Evolutionary conservation across 2,329 filamentous ascomycete species (phyloP).

Genomic region (Plenodomus tracheiphilus): DNA sequence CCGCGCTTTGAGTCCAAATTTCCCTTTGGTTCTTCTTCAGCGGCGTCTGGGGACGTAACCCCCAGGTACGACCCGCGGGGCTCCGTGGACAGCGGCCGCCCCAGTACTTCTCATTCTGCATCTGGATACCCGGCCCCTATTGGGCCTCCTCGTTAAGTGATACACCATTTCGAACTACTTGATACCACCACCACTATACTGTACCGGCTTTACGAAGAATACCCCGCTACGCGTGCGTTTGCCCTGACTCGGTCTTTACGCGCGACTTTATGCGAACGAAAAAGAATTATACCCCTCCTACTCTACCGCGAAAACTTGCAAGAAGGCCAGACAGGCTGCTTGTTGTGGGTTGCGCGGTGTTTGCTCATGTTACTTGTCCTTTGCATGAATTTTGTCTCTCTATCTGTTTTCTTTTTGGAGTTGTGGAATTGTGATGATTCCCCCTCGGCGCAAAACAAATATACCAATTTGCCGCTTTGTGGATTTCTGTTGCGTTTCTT

Average conservation of each 20-base stretch:
- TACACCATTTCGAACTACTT: slow-evolving; percentile 41
- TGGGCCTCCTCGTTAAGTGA: slow-evolving; percentile 82
- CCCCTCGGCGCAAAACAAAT: slow-evolving; percentile 48
- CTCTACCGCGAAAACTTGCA: slow-evolving; percentile 31
- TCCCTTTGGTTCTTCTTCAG: slow-evolving; percentile 58
- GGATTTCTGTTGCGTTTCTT: slow-evolving; percentile 10
- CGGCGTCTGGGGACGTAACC: slow-evolving; percentile 74
- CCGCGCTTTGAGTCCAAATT: slow-evolving; percentile 61
- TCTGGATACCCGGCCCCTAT: slow-evolving; percentile 94
- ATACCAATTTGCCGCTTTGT: slow-evolving; percentile 48
- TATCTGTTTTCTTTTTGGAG: slow-evolving; percentile 24
- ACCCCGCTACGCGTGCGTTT: slow-evolving; percentile 34
- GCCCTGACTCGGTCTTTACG: slow-evolving; percentile 22
- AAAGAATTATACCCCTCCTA: slow-evolving; percentile 46
- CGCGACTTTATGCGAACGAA: slow-evolving; percentile 35
- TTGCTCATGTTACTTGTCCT: slow-evolving; percentile 16
- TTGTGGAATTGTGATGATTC: slow-evolving; percentile 38
- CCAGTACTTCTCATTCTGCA: slow-evolving; percentile 94
- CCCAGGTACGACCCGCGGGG: slow-evolving; percentile 81
- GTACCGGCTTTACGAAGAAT: slow-evolving; percentile 42
- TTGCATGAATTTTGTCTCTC: slow-evolving; percentile 14
- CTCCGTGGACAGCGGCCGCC: slow-evolving; percentile 88
- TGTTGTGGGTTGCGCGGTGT: background rate
- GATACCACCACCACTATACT: slow-evolving; percentile 26
- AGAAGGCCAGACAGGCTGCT: background rate